Evolutionary conservation across 352 stramenopile species (phyloP).

Genomic region (Labyrinthula sp.): DNA sequence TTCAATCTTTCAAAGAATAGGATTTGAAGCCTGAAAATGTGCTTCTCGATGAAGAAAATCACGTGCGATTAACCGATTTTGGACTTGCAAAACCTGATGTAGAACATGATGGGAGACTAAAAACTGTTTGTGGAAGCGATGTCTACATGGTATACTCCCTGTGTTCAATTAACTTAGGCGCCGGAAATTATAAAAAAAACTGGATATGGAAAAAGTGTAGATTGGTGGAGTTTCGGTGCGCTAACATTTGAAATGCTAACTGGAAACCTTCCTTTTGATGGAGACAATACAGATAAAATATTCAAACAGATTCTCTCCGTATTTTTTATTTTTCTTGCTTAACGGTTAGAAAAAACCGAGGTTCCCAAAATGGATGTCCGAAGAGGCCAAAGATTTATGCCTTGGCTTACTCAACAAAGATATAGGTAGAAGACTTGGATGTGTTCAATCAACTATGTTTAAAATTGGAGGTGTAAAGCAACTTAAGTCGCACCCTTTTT

Average conservation of each 20-base stretch:
- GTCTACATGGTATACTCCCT: conserved; percentile 30
- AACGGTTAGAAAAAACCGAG: no score
- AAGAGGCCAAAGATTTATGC: conserved; percentile 8
- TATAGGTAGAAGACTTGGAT: conserved; percentile 34
- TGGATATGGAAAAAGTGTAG: conserved; percentile 66
- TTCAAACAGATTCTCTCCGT: conserved; percentile 57
- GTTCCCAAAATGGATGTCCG: conserved; percentile 10
- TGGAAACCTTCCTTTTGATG: conserved; percentile 69
- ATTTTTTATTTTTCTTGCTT: no score
- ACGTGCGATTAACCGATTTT: conserved; percentile 93
- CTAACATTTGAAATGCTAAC: conserved; percentile 83
- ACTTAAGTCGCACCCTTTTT: conserved; percentile 69
- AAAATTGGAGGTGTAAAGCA: conserved; percentile 46
- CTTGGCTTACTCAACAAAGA: conserved; percentile 25
- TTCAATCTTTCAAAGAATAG: no score
- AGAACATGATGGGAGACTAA: conserved; percentile 47
- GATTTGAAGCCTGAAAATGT: conserved; percentile 92
- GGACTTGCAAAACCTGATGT: conserved; percentile 52
- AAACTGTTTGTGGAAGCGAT: conserved; percentile 49
- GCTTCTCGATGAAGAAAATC: conserved; percentile 60
- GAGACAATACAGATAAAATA: conserved; percentile 67
- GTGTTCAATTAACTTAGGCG: no score
- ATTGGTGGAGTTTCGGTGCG: conserved; percentile 78
- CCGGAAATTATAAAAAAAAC: conserved; percentile 46
- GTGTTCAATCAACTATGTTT: conserved; percentile 36